These are phyloP conservation scores for Tricharina praecox DNA, from an alignment of 495 filamentous ascomycete genomes.

Conservation along the genomic window DNA sequence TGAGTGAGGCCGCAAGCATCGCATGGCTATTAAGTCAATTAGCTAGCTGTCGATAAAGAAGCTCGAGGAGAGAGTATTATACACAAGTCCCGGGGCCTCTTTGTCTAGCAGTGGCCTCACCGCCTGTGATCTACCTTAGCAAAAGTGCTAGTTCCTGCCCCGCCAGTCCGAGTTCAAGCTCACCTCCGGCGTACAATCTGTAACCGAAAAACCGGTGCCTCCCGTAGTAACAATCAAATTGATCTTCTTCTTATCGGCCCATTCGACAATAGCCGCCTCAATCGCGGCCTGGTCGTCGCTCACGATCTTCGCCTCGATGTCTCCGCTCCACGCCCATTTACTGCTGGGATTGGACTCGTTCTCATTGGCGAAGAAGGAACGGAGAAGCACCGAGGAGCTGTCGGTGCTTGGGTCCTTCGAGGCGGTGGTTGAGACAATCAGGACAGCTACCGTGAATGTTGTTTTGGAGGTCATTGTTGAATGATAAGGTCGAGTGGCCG, in stretches of 20 bases:
- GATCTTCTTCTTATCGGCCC: conserved; percentile 44
- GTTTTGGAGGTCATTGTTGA: conserved; percentile 6
- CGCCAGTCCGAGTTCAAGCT: too few relatives aligned
- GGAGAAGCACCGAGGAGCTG: conserved; percentile 44
- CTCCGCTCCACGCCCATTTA: conserved; percentile 46
- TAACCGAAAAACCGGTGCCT: conserved; percentile 83
- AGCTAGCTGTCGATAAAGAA: background rate
- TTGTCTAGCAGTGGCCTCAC: conserved; percentile 67
- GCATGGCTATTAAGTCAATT: conserved; percentile 45
- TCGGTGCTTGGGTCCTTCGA: conserved; percentile 66
- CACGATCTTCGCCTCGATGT: conserved; percentile 56
- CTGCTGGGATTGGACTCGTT: conserved; percentile 29
- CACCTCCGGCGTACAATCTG: conserved; percentile 80
- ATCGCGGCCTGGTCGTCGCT: conserved; percentile 60
- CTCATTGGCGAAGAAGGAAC: conserved; percentile 47
- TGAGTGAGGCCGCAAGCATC: conserved; percentile 75
- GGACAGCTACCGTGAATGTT: conserved; percentile 49
- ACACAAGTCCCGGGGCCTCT: conserved; percentile 77
- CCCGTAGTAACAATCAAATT: conserved; percentile 80
- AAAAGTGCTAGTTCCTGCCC: too few relatives aligned
- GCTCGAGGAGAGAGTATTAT: conserved; percentile 27
- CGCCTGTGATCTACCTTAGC: too few relatives aligned
- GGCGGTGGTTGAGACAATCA: conserved; percentile 90
- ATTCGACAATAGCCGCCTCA: conserved; percentile 48
- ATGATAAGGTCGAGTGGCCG: background rate